Conservation (phyloP, 352 stramenopile genomes). For the Phytophthora syringae region DNA sequence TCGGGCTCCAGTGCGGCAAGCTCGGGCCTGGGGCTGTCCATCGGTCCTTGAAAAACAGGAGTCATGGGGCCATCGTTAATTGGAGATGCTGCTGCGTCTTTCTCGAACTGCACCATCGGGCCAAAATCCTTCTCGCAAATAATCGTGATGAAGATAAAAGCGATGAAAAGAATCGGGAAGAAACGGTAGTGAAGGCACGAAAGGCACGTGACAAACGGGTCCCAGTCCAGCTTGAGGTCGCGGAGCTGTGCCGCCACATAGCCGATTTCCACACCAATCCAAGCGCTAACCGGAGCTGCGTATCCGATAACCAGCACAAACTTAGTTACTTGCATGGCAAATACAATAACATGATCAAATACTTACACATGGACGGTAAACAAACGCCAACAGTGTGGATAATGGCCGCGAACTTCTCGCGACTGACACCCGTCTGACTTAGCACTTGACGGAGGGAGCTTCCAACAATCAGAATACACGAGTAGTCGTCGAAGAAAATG, state of each 20-base stretch:
- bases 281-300: slow-evolving; percentile 85
- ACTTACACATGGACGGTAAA: slow-evolving; percentile 86
- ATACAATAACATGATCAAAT: background rate
- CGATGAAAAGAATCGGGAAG: slow-evolving; percentile 90
- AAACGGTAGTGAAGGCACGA: slow-evolving; percentile 88
- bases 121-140: slow-evolving; percentile 90
- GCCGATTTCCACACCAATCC: slow-evolving; percentile 91
- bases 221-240: slow-evolving; percentile 83
- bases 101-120: slow-evolving; percentile 89
- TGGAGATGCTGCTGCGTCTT: slow-evolving; percentile 75
- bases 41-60: slow-evolving; percentile 65
- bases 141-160: slow-evolving; percentile 91
- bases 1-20: slow-evolving; percentile 76
- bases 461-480: slow-evolving; percentile 91
- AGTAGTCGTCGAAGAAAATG: slow-evolving; percentile 95
- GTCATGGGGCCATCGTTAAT: slow-evolving; percentile 70
- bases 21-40: slow-evolving; percentile 70
- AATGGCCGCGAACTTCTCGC: slow-evolving; percentile 91
- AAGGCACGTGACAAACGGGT: slow-evolving; percentile 88
- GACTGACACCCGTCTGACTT: slow-evolving; percentile 82
- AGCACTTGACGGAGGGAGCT: slow-evolving; percentile 86
- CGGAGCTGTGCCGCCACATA: slow-evolving; percentile 83
- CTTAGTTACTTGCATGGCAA: background rate
- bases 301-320: slow-evolving; percentile 4
- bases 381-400: slow-evolving; percentile 90